phyloP scores from a whole-genome alignment of 495 filamentous ascomycete genomes.

The Podospora conica region DNA sequence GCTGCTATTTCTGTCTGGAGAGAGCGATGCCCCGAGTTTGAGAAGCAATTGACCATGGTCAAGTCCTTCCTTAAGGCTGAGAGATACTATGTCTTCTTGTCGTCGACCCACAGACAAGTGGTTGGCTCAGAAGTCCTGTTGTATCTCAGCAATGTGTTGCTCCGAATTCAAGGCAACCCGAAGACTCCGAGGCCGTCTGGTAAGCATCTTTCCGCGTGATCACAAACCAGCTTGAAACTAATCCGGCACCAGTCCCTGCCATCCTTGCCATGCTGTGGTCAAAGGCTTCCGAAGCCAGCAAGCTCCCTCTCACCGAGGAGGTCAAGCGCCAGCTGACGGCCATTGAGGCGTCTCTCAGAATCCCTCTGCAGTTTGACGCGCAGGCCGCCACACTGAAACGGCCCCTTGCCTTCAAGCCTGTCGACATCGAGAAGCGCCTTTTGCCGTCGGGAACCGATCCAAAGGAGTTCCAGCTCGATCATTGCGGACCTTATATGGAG shows the following conservation, averaged over 20 bases:
- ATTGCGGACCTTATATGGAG: constrained; percentile 70
- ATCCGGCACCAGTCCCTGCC: background rate
- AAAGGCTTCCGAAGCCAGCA: background rate
- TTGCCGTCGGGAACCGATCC: constrained; percentile 4
- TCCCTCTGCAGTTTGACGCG: background rate
- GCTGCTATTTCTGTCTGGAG: constrained; percentile 20
- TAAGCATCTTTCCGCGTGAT: background rate
- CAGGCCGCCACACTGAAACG: background rate
- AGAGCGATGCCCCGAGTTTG: constrained; percentile 19
- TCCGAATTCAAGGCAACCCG: constrained; percentile 19
- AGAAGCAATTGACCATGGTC: constrained; percentile 24
- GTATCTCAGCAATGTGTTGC: constrained; percentile 41
- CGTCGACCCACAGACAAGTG: constrained; percentile 21
- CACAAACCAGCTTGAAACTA: background rate
- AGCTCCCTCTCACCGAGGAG: constrained; percentile 9
- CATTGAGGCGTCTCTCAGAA: constrained; percentile 1
- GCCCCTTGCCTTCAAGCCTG: constrained; percentile 11
- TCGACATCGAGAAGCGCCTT: background rate
- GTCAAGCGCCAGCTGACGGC: constrained; percentile 3
- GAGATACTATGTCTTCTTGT: constrained; percentile 35
- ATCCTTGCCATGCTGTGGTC: constrained; percentile 17
- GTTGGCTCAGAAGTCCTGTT: constrained; percentile 41
- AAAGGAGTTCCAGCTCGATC: constrained; percentile 55
- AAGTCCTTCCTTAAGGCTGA: constrained; percentile 41
- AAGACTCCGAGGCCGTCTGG: background rate